Percentiles rank a stretch among this genome's conserved stretches.
Evolutionary conservation across 345 rosid species (phyloP).

Genomic region (Arabidopsis thaliana): TAIR10.1 NC_003075.7:13244001-13244500

Average conservation of each 20-base stretch:
- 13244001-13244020: conserved; percentile 87
- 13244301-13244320: conserved; percentile 75
- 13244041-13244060: neutral
- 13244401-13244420: conserved; percentile 29
- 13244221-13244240: conserved; percentile 54
- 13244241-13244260: neutral
- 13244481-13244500: conserved; percentile 40
- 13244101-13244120: conserved; percentile 67
- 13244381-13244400: conserved; percentile 48
- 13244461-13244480: conserved; percentile 44
- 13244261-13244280: conserved; percentile 11
- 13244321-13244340: conserved; percentile 74
- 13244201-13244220: conserved; percentile 61
- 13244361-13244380: conserved; percentile 57
- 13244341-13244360: conserved; percentile 62
- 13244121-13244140: conserved; percentile 81
- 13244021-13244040: conserved; percentile 74
- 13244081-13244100: neutral
- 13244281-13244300: conserved; percentile 48
- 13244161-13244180: conserved; percentile 38
- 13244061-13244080: neutral
- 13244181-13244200: conserved; percentile 70
- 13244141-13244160: conserved; percentile 49
- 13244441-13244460: conserved; percentile 61
- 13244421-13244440: conserved; percentile 65